Percentiles rank a stretch among this genome's conserved stretches.
phyloP scores from a whole-genome alignment of 805 yeast genomes.

The Suhomyces sp. region DNA sequence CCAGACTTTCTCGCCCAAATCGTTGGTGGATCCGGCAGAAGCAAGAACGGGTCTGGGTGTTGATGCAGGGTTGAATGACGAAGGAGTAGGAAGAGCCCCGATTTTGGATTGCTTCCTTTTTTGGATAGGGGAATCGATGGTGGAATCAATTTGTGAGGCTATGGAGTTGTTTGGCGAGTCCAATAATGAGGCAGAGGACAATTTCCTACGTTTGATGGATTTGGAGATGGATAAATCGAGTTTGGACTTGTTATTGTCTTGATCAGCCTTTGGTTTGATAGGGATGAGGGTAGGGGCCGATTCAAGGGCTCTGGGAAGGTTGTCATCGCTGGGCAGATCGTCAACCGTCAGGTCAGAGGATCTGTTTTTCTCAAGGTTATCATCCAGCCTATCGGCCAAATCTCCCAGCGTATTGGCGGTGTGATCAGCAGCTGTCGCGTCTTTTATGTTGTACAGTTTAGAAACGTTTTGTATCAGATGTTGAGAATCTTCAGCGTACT shows the following conservation, averaged over 20 bases:
- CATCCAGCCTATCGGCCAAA: not conserved
- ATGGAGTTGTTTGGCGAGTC: constrained; percentile 37
- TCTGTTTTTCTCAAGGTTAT: no score
- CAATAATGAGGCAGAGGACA: constrained; percentile 8
- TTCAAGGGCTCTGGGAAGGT: constrained; percentile 5
- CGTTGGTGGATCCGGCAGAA: constrained; percentile 3
- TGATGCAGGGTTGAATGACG: not conserved
- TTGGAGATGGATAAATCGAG: constrained; percentile 6
- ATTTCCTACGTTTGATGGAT: constrained; percentile 11
- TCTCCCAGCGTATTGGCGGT: no score
- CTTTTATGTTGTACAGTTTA: no score
- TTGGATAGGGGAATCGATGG: constrained; percentile 26
- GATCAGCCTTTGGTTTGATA: constrained; percentile 8
- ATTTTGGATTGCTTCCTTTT: constrained; percentile 7
- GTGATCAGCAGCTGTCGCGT: not conserved
- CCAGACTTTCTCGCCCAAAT: constrained; percentile 29
- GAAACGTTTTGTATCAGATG: no score
- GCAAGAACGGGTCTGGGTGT: constrained; percentile 1
- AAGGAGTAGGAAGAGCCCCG: not conserved
- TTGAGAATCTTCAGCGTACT: not conserved
- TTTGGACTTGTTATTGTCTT: constrained; percentile 2
- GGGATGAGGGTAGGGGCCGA: constrained; percentile 12
- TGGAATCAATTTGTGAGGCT: constrained; percentile 35
- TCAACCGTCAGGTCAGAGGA: no score
- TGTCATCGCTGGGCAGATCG: constrained; percentile 2